phyloP scores from a whole-genome alignment of 345 rosid genomes.

The Raphanus sativus region DNA sequence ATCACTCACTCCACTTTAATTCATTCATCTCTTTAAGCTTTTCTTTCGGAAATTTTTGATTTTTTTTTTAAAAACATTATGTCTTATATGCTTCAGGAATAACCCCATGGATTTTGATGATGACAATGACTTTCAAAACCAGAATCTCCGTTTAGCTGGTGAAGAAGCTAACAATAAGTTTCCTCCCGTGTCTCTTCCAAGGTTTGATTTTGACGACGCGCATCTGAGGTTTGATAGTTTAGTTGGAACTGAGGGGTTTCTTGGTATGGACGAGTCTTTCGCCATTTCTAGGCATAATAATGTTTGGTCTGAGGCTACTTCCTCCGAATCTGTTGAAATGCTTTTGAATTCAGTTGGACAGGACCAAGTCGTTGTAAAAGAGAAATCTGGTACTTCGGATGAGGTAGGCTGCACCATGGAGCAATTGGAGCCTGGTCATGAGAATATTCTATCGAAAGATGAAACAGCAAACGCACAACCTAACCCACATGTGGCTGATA shows the following conservation, averaged over 20 bases:
- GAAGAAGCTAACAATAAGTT: background rate
- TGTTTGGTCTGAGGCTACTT: slow-evolving; percentile 1
- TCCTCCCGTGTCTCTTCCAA: background rate
- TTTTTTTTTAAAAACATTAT: background rate
- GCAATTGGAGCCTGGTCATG: background rate
- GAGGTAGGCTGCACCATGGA: background rate
- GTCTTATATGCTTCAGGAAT: background rate
- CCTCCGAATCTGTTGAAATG: background rate
- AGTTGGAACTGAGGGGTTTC: background rate
- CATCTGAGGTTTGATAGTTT: background rate
- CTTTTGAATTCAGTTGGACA: background rate
- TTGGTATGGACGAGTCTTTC: background rate
- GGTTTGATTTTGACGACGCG: background rate
- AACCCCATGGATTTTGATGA: background rate
- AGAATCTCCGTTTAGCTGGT: background rate
- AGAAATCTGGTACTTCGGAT: background rate
- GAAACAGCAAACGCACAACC: background rate
- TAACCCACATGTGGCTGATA: background rate
- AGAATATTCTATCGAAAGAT: background rate
- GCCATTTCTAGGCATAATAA: background rate
- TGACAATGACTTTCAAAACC: background rate
- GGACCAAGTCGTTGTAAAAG: background rate
- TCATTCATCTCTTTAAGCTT: background rate
- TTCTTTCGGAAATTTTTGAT: background rate
- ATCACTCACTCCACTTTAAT: no score